Evolutionary conservation across 768 basidiomycete genomes (phyloP).

Genomic region (Daedaleopsis nitida): DNA sequence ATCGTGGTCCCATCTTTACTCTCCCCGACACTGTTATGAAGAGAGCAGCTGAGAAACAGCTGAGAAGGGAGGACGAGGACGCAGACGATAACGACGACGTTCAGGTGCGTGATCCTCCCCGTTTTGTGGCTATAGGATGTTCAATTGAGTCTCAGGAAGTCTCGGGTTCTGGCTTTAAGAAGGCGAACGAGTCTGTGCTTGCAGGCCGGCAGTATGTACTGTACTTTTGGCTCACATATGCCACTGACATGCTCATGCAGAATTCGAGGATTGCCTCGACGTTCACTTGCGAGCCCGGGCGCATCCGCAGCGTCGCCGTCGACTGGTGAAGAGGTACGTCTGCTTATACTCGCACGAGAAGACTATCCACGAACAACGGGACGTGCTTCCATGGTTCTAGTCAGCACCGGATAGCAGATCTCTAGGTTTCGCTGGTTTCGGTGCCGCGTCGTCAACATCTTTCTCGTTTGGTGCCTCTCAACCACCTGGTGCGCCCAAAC

Average conservation of each 20-base stretch:
- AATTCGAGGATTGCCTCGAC: background rate
- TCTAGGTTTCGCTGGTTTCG: slow-evolving; percentile 56
- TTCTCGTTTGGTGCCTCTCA: slow-evolving; percentile 44
- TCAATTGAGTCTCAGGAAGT: slow-evolving; percentile 39
- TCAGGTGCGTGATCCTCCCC: slow-evolving; percentile 32
- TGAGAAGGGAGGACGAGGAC: slow-evolving; percentile 55
- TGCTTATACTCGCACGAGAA: background rate
- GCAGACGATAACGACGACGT: slow-evolving; percentile 42
- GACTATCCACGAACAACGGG: background rate
- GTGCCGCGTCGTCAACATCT: slow-evolving; percentile 34
- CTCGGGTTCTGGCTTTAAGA: slow-evolving; percentile 49
- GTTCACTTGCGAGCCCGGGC: background rate
- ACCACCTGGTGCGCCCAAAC: slow-evolving; percentile 20
- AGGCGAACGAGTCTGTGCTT: slow-evolving; percentile 60
- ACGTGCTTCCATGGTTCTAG: background rate
- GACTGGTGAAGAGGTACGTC: background rate
- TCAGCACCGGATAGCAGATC: slow-evolving; percentile 43
- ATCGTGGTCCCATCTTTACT: too few relatives aligned
- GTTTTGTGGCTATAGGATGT: background rate
- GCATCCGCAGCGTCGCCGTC: background rate
- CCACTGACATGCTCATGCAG: background rate
- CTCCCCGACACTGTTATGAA: slow-evolving; percentile 64
- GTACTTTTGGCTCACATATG: background rate
- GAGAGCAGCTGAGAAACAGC: slow-evolving; percentile 71
- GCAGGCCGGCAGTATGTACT: slow-evolving; percentile 56